These are phyloP conservation scores for Eremochloa ophiuroides DNA, from an alignment of 176 grass and related monocot genomes.

Conservation along the genomic window DNA sequence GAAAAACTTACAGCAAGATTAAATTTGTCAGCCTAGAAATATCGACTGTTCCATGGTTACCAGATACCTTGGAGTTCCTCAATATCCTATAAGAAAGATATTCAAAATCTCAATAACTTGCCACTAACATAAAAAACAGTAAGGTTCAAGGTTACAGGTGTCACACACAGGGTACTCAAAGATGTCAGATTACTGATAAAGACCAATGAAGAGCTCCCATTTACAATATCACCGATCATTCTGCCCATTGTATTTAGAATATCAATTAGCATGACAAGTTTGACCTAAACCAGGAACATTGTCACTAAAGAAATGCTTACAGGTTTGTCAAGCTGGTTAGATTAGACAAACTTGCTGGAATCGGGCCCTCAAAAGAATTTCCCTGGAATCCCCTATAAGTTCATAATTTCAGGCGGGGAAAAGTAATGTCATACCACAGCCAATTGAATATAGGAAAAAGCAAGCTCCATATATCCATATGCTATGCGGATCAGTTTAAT, in stretches of 20 bases:
- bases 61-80: constrained; percentile 76
- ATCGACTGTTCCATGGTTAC: constrained; percentile 43
- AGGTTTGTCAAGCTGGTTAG: constrained; percentile 44
- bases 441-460: neutral
- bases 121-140: neutral
- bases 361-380: constrained; percentile 68
- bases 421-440: neutral
- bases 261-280: neutral
- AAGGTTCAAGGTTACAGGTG: neutral
- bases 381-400: constrained; percentile 65
- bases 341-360: constrained; percentile 62
- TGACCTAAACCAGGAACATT: neutral
- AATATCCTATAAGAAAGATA: constrained; percentile 46
- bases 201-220: constrained; percentile 47
- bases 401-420: neutral
- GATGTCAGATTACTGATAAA: constrained; percentile 55
- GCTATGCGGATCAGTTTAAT: neutral
- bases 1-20: constrained; percentile 46
- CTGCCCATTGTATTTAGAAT: constrained; percentile 23
- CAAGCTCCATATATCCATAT: neutral
- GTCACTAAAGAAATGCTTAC: constrained; percentile 18
- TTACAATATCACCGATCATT: constrained; percentile 54
- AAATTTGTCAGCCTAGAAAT: constrained; percentile 48
- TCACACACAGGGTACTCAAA: constrained; percentile 38
- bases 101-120: neutral